Evolutionary conservation across 1,284 basidiomycete genomes (phyloP), one percentile per base, ranked within the genome.

Genomic region (Ganoderma boninense): DNA sequence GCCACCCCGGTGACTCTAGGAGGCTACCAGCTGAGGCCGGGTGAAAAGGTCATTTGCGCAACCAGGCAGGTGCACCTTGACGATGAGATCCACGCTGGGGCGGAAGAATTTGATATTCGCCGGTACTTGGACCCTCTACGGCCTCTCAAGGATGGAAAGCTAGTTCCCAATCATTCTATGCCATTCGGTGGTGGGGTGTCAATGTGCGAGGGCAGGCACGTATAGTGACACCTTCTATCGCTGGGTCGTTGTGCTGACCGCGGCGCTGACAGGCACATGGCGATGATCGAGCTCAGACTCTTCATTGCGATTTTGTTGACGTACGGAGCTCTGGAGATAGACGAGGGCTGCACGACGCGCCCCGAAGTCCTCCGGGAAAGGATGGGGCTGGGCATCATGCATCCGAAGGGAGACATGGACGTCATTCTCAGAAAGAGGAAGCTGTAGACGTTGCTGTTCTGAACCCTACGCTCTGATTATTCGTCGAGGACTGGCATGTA

Each of bases 11-110:
- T 71, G 7, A 61, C 68, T 20, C 72, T 81, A n/a, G 73, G 65
- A 4, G 72, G 75, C 29, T 71, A 73, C 65, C 35, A 70, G 38
- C 62, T 77, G 65, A 54, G 71, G 6, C 67, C 59, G 32, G 79
- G 74, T 23, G 79, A 80, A 35, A 60, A 69, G 42, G 62, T 81
- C n/a, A 59, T 81, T 29, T 80, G 79, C 54, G 69, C 70, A 14
- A 76, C 76, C 18, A 72, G 79, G 13, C 52, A 65, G 16, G 67
- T 73, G 8, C 78, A 80, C 56, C 44, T 77, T 7, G 74, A 78
- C 32, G 73, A 73, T 11, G 74, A 76, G 26, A 72, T 79, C 35
- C 73, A 77, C 44, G 63, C 71, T 2, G 49, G 70, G 11, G 65
- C 77, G 10, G 29, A 46, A n/a, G 52, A 69, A n/a, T 72, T 76